Evolutionary conservation across 306 rosid genomes (phyloP).

Genomic region (Prunus mira): DNA sequence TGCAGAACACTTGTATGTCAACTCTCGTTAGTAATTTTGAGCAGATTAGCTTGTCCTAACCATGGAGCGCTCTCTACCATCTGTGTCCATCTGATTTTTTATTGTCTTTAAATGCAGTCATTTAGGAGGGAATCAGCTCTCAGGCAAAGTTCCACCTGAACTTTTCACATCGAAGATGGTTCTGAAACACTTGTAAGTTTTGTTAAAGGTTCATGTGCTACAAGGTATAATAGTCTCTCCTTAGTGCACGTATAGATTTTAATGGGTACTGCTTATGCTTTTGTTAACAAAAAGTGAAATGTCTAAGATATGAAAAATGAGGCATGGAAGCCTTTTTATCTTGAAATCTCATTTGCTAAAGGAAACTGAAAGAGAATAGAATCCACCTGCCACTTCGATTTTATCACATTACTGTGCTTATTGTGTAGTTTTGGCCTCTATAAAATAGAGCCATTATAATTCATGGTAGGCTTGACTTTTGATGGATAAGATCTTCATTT

Average conservation of each 20-base stretch:
- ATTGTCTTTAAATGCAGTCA: conserved; percentile 45
- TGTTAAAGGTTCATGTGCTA: not conserved
- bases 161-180: conserved; percentile 58
- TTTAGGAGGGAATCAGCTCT: conserved; percentile 52
- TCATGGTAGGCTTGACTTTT: too few relatives aligned
- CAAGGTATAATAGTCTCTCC: not conserved
- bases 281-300: not conserved
- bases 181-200: conserved; percentile 61
- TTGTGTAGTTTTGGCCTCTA: too few relatives aligned
- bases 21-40: not conserved
- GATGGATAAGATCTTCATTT: too few relatives aligned
- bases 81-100: conserved; percentile 4
- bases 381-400: too few relatives aligned
- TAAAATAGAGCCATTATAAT: too few relatives aligned
- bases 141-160: conserved; percentile 47
- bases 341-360: not conserved
- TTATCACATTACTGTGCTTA: too few relatives aligned
- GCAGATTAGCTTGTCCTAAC: not conserved
- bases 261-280: not conserved
- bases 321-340: not conserved
- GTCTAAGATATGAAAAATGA: not conserved
- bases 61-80: not conserved
- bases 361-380: not conserved
- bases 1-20: conserved; percentile 41
- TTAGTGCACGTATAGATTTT: not conserved